Evolutionary conservation across 1,284 basidiomycete species (phyloP).

Genomic region (Heterobasidion parviporum): DNA sequence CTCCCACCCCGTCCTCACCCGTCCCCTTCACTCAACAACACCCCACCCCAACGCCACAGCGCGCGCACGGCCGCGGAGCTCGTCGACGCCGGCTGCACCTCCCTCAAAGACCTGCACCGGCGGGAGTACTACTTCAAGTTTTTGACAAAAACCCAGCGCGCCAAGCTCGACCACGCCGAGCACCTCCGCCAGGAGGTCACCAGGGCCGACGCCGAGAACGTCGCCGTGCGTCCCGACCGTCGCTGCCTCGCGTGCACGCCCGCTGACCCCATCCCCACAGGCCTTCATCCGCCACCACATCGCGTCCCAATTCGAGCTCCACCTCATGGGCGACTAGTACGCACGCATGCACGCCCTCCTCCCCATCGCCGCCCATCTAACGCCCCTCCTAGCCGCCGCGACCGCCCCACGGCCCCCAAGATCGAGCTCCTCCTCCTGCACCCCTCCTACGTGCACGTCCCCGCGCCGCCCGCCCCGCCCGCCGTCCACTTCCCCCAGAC

Average conservation of each 20-base stretch:
- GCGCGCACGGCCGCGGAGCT: slow-evolving; percentile 31
- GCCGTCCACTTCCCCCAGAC: background rate
- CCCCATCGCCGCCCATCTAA: background rate
- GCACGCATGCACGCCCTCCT: slow-evolving; percentile 13
- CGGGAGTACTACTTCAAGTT: slow-evolving; percentile 26
- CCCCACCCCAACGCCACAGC: slow-evolving; percentile 15
- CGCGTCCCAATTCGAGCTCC: slow-evolving; percentile 34
- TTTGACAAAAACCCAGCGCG: slow-evolving; percentile 27
- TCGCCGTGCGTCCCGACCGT: slow-evolving; percentile 25
- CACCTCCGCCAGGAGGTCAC: slow-evolving; percentile 27
- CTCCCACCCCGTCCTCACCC: background rate
- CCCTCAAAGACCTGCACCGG: slow-evolving; percentile 31
- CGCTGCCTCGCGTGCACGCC: background rate
- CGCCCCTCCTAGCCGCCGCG: slow-evolving; percentile 16
- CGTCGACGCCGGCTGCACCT: slow-evolving; percentile 37
- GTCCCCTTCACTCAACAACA: background rate
- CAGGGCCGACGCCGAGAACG: slow-evolving; percentile 30
- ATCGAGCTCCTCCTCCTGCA: slow-evolving; percentile 18
- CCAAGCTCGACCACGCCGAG: slow-evolving; percentile 29
- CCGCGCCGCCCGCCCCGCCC: slow-evolving; percentile 5
- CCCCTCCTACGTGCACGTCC: slow-evolving; percentile 12
- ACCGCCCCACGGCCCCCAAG: slow-evolving; percentile 6
- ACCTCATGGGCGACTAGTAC: slow-evolving; percentile 44
- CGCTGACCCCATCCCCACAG: slow-evolving; percentile 16
- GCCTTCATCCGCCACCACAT: slow-evolving; percentile 35